Evolutionary conservation across 2,329 filamentous ascomycete genomes (phyloP), one percentile per base, ranked within the genome.

Genomic region (Neofusicoccum ribis): DNA sequence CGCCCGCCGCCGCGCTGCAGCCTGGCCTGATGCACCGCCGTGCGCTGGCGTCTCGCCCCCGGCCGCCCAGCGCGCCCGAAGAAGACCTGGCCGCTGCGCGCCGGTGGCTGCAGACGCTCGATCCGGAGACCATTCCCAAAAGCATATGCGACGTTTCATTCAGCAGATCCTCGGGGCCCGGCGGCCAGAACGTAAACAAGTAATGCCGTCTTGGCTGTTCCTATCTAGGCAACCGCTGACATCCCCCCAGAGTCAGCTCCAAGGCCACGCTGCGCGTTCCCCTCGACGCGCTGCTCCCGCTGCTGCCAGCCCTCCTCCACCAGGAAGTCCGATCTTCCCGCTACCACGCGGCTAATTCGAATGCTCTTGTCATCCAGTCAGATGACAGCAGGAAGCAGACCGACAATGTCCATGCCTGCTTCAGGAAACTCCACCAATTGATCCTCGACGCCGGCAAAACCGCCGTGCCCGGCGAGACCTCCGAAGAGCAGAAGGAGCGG

Each of bases 131-230:
- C 14, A 84, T 89, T 64, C 85, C 87, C 31, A 81, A 80, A 64
- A 79, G 79, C 68, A 80, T 89, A 65, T 83, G 85, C 70, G 82
- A 87, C 67, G 73, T 89, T 68, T 85, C 82, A 56, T 89, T 88
- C 74, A 88, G 85, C 72, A 81, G 87, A 65, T 88, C 87, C 2
- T 87, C 86, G 61, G 87, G 87, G 3, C 87, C 87, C 17, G 87
- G 87, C 59, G 87, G 87, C 11, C 87, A 89, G 74, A 89, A 89
- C 78, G 87, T 89, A 65, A 89, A 89, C 77, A 89, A 89, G 87
- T 89, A 76, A 27, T 69, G 80, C 44, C 23, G 68, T 64, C 39
- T 56, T 44, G 56, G 15, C 51, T 37, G 50, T 52, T 50, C 51
- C 44, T 58, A 46, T 58, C 23, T 43, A 47, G 58, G 51, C 51